These are phyloP conservation scores for Picochlorum sp. DNA, from an alignment of 139 green algal species.

Conservation along the genomic window DNA sequence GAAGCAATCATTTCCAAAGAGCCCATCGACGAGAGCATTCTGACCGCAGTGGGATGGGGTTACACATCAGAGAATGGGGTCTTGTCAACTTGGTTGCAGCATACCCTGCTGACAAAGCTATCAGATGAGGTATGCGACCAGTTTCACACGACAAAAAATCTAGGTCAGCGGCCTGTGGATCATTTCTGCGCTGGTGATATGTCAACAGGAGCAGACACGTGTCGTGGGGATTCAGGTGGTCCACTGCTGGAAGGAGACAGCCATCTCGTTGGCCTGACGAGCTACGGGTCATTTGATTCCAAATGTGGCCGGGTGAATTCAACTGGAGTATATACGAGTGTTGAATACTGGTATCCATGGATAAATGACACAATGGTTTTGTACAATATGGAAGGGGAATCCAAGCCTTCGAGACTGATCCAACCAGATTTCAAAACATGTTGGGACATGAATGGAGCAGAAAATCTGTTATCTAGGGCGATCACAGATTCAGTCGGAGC, in stretches of 20 bases:
- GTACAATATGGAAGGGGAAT: conserved; percentile 9
- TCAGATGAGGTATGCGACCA: not conserved
- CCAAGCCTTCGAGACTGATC: not conserved
- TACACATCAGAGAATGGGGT: not conserved
- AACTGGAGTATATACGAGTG: conserved; percentile 8
- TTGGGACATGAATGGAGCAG: not conserved
- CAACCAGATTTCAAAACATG: conserved; percentile 11
- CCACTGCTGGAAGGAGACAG: not conserved
- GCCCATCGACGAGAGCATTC: not conserved
- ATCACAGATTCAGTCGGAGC: not conserved
- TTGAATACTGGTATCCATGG: conserved; percentile 9
- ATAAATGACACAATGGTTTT: conserved; percentile 5
- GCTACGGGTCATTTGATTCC: conserved; percentile 1
- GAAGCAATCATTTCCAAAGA: not conserved
- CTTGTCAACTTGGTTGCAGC: not conserved
- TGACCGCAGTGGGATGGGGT: conserved; percentile 6
- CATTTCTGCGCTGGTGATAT: conserved; percentile 10
- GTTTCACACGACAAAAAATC: not conserved
- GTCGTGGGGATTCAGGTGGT: conserved; percentile 4
- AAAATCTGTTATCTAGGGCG: not conserved
- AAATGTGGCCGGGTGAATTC: not conserved
- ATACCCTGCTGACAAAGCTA: not conserved
- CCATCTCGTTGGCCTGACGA: conserved; percentile 1
- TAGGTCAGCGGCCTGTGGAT: not conserved
- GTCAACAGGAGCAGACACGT: conserved; percentile 1